These are phyloP conservation scores for Chlamydomonas sp. DNA, from an alignment of 139 green algal species.

Conservation along the genomic window DNA sequence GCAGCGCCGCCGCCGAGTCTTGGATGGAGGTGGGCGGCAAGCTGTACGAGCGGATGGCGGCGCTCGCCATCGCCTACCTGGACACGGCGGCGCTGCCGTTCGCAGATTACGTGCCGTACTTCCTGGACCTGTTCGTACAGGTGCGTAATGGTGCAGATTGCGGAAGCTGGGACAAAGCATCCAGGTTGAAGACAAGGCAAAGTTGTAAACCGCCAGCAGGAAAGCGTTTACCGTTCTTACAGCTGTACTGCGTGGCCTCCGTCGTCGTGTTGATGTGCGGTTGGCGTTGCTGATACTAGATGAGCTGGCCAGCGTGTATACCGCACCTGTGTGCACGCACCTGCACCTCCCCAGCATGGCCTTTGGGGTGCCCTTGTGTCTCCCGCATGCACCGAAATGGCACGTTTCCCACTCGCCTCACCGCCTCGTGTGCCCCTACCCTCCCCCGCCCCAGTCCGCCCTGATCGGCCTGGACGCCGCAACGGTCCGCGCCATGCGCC, in stretches of 20 bases:
- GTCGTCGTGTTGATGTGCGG: too few species aligned
- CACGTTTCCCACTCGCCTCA: too few species aligned
- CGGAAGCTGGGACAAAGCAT: not conserved
- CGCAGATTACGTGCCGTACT: conserved; percentile 67
- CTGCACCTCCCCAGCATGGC: too few species aligned
- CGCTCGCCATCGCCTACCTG: conserved; percentile 50
- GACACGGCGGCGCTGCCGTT: conserved; percentile 59
- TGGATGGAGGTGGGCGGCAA: conserved; percentile 46
- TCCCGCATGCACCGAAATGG: too few species aligned
- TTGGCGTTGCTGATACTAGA: too few species aligned
- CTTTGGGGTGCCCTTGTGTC: conserved; percentile 3
- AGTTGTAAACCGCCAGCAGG: too few species aligned
- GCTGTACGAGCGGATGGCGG: conserved; percentile 51
- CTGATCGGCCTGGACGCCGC: conserved; percentile 68
- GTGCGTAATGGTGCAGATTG: not conserved
- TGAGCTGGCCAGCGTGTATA: too few species aligned
- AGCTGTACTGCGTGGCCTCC: conserved; percentile 1
- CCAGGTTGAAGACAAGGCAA: too few species aligned
- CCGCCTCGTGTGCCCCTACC: not conserved
- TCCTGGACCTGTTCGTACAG: conserved; percentile 66
- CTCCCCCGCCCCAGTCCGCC: conserved; percentile 39
- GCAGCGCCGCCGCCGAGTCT: not conserved
- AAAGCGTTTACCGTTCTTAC: not conserved
- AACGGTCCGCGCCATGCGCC: conserved; percentile 51
- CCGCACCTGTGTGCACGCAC: too few species aligned